Evolutionary conservation across 2,329 filamentous ascomycete species (phyloP).

Genomic region (Aspergillus arachidicola): DNA sequence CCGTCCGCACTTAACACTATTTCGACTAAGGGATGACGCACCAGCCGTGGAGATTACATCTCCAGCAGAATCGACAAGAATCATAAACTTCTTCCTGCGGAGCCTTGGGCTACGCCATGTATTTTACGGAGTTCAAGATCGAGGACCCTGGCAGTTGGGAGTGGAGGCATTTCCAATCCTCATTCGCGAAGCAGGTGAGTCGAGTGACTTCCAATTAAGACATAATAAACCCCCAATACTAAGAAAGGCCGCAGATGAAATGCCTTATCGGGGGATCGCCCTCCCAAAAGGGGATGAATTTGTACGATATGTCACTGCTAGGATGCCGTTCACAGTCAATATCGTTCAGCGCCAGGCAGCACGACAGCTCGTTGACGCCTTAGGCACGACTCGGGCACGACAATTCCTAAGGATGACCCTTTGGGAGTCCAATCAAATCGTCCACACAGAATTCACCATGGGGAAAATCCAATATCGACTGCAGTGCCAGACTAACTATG

Average conservation of each 20-base stretch:
- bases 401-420: not conserved
- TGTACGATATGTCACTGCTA: no score
- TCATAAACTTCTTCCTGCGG: not conserved
- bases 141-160: no score
- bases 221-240: no score
- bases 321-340: not conserved
- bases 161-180: no score
- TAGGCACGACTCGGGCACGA: not conserved
- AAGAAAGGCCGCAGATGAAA: no score
- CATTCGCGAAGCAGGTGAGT: no score
- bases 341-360: not conserved
- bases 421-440: not conserved
- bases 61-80: not conserved
- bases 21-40: not conserved
- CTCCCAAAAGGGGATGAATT: no score
- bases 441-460: not conserved
- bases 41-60: not conserved
- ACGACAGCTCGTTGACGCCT: not conserved
- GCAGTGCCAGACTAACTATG: not conserved
- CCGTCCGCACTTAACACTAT: not conserved
- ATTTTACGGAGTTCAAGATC: no score
- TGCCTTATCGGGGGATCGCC: no score
- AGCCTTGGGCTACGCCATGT: no score
- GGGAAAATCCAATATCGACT: not conserved
- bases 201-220: no score